These are phyloP conservation scores for Tulasnella sp. DNA, from an alignment of 768 basidiomycete genomes.

Conservation along the genomic window DNA sequence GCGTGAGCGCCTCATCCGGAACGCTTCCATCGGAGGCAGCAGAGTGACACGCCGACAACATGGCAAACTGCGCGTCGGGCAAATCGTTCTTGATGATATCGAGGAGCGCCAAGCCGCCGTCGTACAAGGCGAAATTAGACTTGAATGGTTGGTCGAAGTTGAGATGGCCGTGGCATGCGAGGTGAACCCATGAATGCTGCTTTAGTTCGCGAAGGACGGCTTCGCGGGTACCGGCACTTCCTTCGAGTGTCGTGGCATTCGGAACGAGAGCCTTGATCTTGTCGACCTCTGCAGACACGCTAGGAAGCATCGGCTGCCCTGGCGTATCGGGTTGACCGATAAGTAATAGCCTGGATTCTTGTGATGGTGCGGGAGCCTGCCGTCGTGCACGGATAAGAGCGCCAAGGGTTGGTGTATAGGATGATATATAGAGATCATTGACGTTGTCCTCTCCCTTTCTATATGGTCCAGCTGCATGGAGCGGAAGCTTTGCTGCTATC, in stretches of 20 bases:
- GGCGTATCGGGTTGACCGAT: neutral
- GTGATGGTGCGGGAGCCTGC: neutral
- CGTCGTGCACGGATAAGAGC: too few species aligned
- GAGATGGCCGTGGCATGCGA: too few species aligned
- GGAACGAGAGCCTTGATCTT: neutral
- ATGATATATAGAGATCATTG: too few species aligned
- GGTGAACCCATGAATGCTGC: neutral
- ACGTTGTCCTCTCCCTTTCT: too few species aligned
- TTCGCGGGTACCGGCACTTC: neutral
- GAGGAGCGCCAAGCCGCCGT: neutral
- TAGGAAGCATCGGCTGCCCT: neutral
- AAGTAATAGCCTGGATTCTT: neutral
- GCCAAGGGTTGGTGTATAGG: too few species aligned
- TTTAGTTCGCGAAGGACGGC: neutral
- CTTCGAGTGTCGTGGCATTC: neutral
- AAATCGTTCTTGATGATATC: neutral
- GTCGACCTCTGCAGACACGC: neutral
- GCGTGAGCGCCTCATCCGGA: neutral
- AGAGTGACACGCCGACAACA: neutral
- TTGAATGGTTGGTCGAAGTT: neutral
- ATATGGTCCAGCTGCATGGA: too few species aligned
- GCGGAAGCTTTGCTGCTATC: too few species aligned
- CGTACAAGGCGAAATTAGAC: neutral
- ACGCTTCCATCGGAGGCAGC: neutral
- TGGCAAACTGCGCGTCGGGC: neutral